Conservation (phyloP, 164 flowering plant genomes). For the Sextonia rubra region DNA sequence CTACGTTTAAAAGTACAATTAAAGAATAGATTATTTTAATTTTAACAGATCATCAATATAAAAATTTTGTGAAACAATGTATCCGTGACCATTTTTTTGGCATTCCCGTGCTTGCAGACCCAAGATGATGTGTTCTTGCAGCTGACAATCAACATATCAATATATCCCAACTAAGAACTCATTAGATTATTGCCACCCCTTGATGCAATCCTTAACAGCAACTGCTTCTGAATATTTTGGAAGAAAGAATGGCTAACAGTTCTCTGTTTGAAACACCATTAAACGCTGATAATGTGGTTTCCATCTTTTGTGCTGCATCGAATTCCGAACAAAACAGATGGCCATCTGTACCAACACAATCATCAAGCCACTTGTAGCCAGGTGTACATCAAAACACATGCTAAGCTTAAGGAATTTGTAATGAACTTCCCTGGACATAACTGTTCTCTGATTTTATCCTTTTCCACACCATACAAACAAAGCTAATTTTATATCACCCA, state of each 20-base stretch:
- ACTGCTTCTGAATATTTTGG: neutral
- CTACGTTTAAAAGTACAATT: neutral
- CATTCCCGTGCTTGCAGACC: neutral
- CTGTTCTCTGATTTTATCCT: too few species aligned
- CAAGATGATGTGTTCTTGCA: too few species aligned
- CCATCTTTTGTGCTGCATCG: neutral
- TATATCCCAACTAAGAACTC: neutral
- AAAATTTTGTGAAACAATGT: neutral
- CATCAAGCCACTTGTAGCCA: too few species aligned
- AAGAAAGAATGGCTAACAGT: neutral
- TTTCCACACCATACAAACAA: too few species aligned
- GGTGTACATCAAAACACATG: too few species aligned
- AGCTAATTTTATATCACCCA: too few species aligned
- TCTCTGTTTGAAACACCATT: neutral
- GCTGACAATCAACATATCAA: neutral
- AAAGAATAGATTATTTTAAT: neutral
- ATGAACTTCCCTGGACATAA: too few species aligned
- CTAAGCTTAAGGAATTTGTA: too few species aligned
- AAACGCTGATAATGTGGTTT: neutral
- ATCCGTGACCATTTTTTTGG: neutral
- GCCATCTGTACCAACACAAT: too few species aligned
- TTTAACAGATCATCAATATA: neutral
- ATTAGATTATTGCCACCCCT: neutral
- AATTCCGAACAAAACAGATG: neutral
- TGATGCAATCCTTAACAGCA: neutral